A percentile compares a stretch with the other conserved stretches of the same genome.
Conservation (phyloP, 2,329 filamentous ascomycete genomes). For the Fusarium sulawesiense region DNA sequence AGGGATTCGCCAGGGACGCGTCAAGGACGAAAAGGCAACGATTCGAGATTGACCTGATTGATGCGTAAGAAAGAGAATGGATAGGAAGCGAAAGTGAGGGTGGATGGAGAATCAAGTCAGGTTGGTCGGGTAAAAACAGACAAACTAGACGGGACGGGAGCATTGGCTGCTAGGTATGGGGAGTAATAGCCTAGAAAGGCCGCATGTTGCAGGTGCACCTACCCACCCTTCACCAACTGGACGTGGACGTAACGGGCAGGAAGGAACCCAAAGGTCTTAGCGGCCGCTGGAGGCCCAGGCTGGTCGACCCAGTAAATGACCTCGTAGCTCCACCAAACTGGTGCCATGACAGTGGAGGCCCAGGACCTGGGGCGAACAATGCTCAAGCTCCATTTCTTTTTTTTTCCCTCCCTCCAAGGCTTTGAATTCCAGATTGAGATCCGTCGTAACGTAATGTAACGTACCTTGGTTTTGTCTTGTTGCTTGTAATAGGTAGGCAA, state of each 20-base stretch:
- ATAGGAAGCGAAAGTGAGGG: conserved; percentile 23
- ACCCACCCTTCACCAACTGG: not conserved
- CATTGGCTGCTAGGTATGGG: not conserved
- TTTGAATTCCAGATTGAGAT: conserved; percentile 14
- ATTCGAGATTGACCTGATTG: conserved; percentile 25
- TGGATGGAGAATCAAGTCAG: conserved; percentile 9
- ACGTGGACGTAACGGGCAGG: conserved; percentile 1
- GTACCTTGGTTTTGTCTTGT: not conserved
- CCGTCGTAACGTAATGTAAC: conserved; percentile 21
- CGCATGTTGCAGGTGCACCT: not conserved
- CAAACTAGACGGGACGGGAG: not conserved
- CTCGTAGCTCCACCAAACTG: conserved; percentile 3
- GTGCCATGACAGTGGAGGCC: conserved; percentile 3
- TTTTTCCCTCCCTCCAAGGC: conserved; percentile 8
- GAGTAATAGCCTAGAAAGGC: not conserved
- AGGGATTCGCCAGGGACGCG: conserved; percentile 21
- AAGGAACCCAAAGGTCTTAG: conserved; percentile 31
- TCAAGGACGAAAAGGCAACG: conserved; percentile 25
- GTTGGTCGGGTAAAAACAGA: conserved; percentile 13
- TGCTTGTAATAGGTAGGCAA: not conserved
- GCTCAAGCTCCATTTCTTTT: conserved; percentile 6
- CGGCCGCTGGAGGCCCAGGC: conserved; percentile 20
- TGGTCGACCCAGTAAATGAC: conserved; percentile 2
- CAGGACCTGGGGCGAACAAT: conserved; percentile 5
- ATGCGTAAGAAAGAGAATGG: conserved; percentile 32